Conservation (phyloP, 768 basidiomycete species). For the Mycena alexandri region DNA sequence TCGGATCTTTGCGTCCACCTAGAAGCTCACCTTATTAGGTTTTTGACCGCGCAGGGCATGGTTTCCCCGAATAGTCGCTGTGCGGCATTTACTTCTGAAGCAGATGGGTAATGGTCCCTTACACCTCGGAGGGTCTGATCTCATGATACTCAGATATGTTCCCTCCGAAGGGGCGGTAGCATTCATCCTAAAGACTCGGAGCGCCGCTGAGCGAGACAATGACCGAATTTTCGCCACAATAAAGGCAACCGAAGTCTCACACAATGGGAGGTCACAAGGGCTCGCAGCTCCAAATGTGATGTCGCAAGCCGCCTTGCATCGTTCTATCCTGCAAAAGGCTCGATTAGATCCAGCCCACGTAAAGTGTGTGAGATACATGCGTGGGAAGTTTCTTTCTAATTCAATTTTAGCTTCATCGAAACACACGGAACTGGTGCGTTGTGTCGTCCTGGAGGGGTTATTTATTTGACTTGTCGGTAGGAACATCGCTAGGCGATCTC, state of each 20-base stretch:
- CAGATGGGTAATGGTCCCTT: conserved; percentile 26
- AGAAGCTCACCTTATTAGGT: conserved; percentile 8
- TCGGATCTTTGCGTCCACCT: neutral
- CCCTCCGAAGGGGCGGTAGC: conserved; percentile 35
- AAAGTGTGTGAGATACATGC: conserved; percentile 15
- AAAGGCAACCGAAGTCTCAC: conserved; percentile 24
- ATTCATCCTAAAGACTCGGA: conserved; percentile 33
- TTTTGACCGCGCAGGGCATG: conserved; percentile 34
- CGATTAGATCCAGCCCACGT: conserved; percentile 19
- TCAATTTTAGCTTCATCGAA: conserved; percentile 21
- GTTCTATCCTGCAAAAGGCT: conserved; percentile 20
- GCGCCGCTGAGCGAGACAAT: conserved; percentile 20
- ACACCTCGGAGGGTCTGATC: too few species aligned
- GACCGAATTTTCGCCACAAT: conserved; percentile 29
- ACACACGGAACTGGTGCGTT: conserved; percentile 30
- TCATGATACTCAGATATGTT: conserved; percentile 25
- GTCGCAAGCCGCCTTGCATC: conserved; percentile 27
- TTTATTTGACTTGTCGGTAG: neutral
- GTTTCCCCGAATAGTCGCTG: conserved; percentile 32
- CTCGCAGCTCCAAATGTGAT: conserved; percentile 33
- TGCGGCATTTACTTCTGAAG: conserved; percentile 31
- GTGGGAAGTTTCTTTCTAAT: neutral
- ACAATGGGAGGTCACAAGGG: conserved; percentile 36
- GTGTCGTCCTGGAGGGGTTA: neutral
- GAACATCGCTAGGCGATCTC: conserved; percentile 33